Base-by-base conservation (phyloP, 805 yeast species). In the Cyberlindnera veronae region DNA sequence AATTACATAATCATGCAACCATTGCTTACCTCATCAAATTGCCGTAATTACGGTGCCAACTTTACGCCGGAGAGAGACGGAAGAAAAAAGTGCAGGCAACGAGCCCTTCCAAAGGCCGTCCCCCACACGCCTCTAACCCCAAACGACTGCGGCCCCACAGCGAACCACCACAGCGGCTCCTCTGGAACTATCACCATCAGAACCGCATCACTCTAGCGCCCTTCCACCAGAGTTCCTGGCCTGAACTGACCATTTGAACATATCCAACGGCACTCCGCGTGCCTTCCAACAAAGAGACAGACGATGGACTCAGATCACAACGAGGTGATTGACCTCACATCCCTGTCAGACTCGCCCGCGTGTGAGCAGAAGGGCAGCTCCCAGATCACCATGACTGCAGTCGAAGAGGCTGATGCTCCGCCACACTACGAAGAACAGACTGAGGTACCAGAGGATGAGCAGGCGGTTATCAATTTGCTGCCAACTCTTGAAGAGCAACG, bases 401-500 rank as follows among this genome's bases (percentile, higher is more conserved):
- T 18, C 10, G 34, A 31, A 11, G 24, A 8, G 10, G 8, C 28
- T 12, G 12, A 24, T 13, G 28, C 14, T 6, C 13, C 28, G n/a
- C n/a, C n/a, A n/a, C n/a, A n/a, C n/a, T n/a, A n/a, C n/a, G n/a
- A n/a, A n/a, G n/a, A n/a, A n/a, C n/a, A n/a, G n/a, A n/a, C n/a
- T n/a, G n/a, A n/a, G n/a, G n/a, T n/a, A n/a, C n/a, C n/a, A n/a
- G n/a, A n/a, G n/a, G n/a, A n/a, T 8, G 29, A 30, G 11, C 39
- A 21, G 12, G 34, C 17, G 24, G 30, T 5, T n/a, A 3, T 15
- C 3, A 11, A 24, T n/a, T 9, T 15, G 26, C 15, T 27, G 9
- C 43, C 41, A 13, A 17, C 38, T 3, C 20, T 53, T 9, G 35
- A 36, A 16, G 48, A 50, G 17, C 60, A 55, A 16, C 40, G 57